phyloP scores from a whole-genome alignment of 2,329 filamentous ascomycete genomes.

The Teratosphaeria zuluensis region DNA sequence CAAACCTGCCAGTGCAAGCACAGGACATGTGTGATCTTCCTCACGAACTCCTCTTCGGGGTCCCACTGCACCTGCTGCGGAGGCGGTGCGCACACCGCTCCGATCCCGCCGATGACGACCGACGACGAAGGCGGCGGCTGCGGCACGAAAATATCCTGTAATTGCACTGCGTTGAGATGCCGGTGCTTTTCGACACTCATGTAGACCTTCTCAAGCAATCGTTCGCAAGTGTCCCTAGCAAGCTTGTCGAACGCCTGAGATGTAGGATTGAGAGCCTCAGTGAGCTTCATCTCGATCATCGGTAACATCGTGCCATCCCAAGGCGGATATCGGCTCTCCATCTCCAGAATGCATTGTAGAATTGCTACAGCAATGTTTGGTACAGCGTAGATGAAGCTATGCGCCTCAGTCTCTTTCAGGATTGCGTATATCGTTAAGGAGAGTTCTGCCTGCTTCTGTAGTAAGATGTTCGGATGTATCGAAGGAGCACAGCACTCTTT shows the following conservation, averaged over 20 bases:
- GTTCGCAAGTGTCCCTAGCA: constrained; percentile 22
- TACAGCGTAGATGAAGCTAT: constrained; percentile 5
- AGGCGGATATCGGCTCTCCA: constrained; percentile 21
- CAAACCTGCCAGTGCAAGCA: constrained; percentile 87
- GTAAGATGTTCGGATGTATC: constrained; percentile 18
- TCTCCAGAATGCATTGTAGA: constrained; percentile 30
- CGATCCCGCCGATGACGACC: constrained; percentile 12
- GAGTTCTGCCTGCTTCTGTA: constrained; percentile 16
- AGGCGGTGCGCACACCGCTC: constrained; percentile 17
- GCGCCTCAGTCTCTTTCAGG: constrained; percentile 12
- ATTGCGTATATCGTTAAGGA: constrained; percentile 30
- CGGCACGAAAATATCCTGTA: constrained; percentile 34
- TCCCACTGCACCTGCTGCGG: constrained; percentile 10
- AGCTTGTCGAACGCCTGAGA: constrained; percentile 20
- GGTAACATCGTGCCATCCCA: constrained; percentile 27
- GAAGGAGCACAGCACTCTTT: not conserved
- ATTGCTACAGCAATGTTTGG: constrained; percentile 39
- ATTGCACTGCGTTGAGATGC: constrained; percentile 30
- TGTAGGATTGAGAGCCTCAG: constrained; percentile 21
- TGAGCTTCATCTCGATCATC: constrained; percentile 26
- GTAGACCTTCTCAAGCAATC: constrained; percentile 26
- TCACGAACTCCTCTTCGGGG: constrained; percentile 52
- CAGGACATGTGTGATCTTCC: constrained; percentile 70
- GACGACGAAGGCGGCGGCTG: constrained; percentile 8
- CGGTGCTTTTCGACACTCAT: constrained; percentile 24